These are phyloP conservation scores for Chaetothyriales sp. DNA, from an alignment of 2,329 filamentous ascomycete species.

Conservation along the genomic window DNA sequence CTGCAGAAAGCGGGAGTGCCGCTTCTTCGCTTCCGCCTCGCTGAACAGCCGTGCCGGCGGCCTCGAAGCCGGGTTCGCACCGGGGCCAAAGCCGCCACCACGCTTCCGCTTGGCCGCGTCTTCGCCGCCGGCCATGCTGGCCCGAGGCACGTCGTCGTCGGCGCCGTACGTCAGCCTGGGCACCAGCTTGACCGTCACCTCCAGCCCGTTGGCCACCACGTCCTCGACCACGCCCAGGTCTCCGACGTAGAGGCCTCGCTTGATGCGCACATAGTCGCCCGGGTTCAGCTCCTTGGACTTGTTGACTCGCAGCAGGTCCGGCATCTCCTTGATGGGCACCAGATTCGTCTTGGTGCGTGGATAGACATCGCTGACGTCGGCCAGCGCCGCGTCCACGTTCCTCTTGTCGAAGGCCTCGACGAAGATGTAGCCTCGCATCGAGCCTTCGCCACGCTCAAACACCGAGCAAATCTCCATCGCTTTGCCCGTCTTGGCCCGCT, in stretches of 20 bases:
- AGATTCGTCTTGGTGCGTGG: slow-evolving; percentile 73
- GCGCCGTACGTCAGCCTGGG: slow-evolving; percentile 84
- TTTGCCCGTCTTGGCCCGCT: slow-evolving; percentile 62
- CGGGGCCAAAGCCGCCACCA: slow-evolving; percentile 32
- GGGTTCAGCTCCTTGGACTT: slow-evolving; percentile 76
- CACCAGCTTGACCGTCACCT: slow-evolving; percentile 75
- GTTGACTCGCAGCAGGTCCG: slow-evolving; percentile 77
- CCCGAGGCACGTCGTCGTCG: slow-evolving; percentile 51
- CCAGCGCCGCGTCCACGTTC: slow-evolving; percentile 69
- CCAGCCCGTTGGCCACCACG: slow-evolving; percentile 82
- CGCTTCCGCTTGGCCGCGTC: slow-evolving; percentile 71
- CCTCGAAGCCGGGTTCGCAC: slow-evolving; percentile 44
- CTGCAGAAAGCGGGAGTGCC: slow-evolving; percentile 52
- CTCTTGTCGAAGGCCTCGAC: slow-evolving; percentile 80
- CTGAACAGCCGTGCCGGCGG: slow-evolving; percentile 87
- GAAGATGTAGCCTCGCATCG: slow-evolving; percentile 92
- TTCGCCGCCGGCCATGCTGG: slow-evolving; percentile 32
- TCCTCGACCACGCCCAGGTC: slow-evolving; percentile 88
- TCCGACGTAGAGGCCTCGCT: slow-evolving; percentile 66
- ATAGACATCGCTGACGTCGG: slow-evolving; percentile 80
- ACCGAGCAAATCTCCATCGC: slow-evolving; percentile 75
- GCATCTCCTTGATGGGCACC: slow-evolving; percentile 94
- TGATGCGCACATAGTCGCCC: slow-evolving; percentile 84
- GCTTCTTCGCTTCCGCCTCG: slow-evolving; percentile 82
- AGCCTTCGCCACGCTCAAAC: slow-evolving; percentile 67